These are phyloP conservation scores for Papiliotrema fonsecae DNA, from an alignment of 1,284 basidiomycete genomes.

Conservation along the genomic window DNA sequence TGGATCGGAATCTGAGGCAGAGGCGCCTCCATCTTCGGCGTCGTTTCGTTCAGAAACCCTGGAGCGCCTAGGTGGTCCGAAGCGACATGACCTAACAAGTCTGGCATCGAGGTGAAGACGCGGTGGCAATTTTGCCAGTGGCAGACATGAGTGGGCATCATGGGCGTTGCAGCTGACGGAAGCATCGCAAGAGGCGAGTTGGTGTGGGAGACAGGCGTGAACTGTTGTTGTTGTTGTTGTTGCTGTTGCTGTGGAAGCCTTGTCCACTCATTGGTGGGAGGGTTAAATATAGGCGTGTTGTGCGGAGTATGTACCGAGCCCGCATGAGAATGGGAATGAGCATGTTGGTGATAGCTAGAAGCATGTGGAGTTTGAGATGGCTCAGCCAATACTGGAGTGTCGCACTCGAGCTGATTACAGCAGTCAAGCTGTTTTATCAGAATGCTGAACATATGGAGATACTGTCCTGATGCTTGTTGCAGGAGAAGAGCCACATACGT, in stretches of 20 bases:
- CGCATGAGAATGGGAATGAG: neutral
- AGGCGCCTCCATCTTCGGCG: neutral
- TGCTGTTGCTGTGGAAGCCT: too few relatives aligned
- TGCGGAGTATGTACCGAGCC: neutral
- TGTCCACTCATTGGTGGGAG: neutral
- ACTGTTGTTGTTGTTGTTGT: too few relatives aligned
- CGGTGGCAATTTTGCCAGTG: slow-evolving; percentile 51
- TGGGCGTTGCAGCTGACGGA: neutral
- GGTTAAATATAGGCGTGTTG: neutral
- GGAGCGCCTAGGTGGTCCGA: slow-evolving; percentile 47
- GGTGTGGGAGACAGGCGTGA: neutral
- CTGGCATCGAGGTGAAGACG: slow-evolving; percentile 48
- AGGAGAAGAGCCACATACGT: slow-evolving; percentile 23
- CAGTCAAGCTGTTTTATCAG: slow-evolving; percentile 31
- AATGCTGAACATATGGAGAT: too few relatives aligned
- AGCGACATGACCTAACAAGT: slow-evolving; percentile 52
- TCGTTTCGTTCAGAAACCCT: slow-evolving; percentile 6
- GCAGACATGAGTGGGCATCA: slow-evolving; percentile 37
- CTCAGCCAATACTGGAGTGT: slow-evolving; percentile 14
- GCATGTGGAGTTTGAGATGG: neutral
- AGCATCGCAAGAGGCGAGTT: neutral
- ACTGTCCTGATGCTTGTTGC: too few relatives aligned
- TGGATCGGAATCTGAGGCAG: neutral
- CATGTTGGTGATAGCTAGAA: neutral
- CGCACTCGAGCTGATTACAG: slow-evolving; percentile 29